Conservation (phyloP, 352 stramenopile species). For the Globisporangium carolinianum region DNA sequence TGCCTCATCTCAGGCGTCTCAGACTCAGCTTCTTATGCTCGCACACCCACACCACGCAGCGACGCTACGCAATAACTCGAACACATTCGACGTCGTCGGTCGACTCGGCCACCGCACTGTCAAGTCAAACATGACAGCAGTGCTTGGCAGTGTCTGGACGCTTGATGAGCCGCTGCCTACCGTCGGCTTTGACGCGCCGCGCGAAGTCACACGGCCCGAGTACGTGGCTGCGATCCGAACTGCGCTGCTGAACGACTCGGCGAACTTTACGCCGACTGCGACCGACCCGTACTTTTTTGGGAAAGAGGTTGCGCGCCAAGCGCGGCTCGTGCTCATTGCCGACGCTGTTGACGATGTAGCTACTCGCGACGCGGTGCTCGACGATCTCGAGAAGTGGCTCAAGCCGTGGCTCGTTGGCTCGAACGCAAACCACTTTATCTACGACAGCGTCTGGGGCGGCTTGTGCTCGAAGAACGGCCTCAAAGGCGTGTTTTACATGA, state of each 20-base stretch:
- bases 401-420: constrained; percentile 70
- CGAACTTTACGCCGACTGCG: constrained; percentile 54
- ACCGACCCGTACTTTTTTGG: constrained; percentile 83
- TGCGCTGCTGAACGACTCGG: constrained; percentile 46
- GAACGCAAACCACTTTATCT: constrained; percentile 86
- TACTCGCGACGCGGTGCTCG: constrained; percentile 47
- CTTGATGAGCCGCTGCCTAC: constrained; percentile 50
- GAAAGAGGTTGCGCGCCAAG: constrained; percentile 79
- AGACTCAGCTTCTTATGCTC: constrained; percentile 49
- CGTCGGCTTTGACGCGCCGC: constrained; percentile 35
- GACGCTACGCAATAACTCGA: constrained; percentile 25
- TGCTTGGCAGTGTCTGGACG: constrained; percentile 55
- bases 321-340: constrained; percentile 72
- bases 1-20: no score
- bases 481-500: constrained; percentile 85
- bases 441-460: constrained; percentile 90
- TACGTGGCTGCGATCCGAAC: constrained; percentile 41
- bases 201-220: constrained; percentile 23
- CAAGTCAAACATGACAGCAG: constrained; percentile 78
- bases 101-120: constrained; percentile 57
- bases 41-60: constrained; percentile 66
- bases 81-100: constrained; percentile 34
- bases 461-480: constrained; percentile 89
- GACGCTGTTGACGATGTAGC: constrained; percentile 51
- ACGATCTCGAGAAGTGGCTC: constrained; percentile 61